A percentile compares a stretch with the other conserved stretches of the same genome.
phyloP scores from a whole-genome alignment of 2,329 filamentous ascomycete species.

The Golovinomyces cichoracearum region DNA sequence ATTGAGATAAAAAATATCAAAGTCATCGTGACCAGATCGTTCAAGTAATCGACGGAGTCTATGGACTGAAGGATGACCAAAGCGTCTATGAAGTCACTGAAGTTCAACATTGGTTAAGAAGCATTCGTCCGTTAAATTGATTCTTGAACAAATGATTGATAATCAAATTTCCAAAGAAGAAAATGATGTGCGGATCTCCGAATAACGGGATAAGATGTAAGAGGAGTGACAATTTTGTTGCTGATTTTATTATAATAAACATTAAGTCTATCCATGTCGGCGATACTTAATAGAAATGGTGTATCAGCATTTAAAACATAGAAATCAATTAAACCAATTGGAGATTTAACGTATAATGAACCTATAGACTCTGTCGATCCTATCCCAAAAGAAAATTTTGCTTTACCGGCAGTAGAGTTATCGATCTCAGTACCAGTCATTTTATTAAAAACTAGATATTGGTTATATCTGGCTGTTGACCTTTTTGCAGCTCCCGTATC shows the following conservation, averaged over 20 bases:
- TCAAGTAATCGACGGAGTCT: not conserved
- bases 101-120: not conserved
- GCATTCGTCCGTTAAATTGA: not conserved
- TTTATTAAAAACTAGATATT: not conserved
- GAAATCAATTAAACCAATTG: not conserved
- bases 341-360: not conserved
- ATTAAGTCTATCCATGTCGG: not conserved
- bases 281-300: slow-evolving; percentile 1
- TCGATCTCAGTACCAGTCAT: not conserved
- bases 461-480: not conserved
- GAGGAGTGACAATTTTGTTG: not conserved
- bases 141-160: too few relatives aligned
- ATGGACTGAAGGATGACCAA: not conserved
- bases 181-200: not conserved
- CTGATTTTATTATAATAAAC: not conserved
- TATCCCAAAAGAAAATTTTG: not conserved
- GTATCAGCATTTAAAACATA: slow-evolving; percentile 1
- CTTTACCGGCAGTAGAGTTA: not conserved
- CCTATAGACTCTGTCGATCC: not conserved
- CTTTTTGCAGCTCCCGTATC: not conserved
- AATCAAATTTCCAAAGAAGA: not conserved
- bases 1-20: not conserved
- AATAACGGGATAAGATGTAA: not conserved
- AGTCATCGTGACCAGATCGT: not conserved
- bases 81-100: not conserved